These are phyloP conservation scores for Basipetospora sp. DNA, from an alignment of 2,329 filamentous ascomycete genomes.

Conservation along the genomic window DNA sequence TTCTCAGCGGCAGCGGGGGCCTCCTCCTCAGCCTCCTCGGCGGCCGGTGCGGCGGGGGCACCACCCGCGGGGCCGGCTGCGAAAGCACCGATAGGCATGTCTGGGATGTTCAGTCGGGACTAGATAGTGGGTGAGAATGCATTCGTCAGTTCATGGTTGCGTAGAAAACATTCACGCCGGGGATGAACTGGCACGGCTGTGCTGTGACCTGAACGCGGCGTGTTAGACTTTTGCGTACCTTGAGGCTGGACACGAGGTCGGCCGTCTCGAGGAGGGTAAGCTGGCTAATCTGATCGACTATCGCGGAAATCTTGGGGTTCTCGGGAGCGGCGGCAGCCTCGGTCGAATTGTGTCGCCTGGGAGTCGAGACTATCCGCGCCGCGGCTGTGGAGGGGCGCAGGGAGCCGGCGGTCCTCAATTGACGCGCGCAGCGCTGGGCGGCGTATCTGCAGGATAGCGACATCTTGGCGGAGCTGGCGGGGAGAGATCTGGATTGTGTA, in stretches of 20 bases:
- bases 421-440: constrained; percentile 49
- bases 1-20: constrained; percentile 81
- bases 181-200: no score
- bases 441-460: constrained; percentile 48
- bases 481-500: constrained; percentile 7
- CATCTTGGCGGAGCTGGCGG: constrained; percentile 26
- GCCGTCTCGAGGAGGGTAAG: constrained; percentile 95
- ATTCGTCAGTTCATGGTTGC: no score
- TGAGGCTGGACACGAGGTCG: constrained; percentile 83
- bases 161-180: no score
- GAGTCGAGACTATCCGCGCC: constrained; percentile 27
- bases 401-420: constrained; percentile 32
- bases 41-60: constrained; percentile 45
- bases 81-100: constrained; percentile 88
- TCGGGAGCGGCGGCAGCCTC: constrained; percentile 45
- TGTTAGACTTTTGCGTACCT: constrained; percentile 41
- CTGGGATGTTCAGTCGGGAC: constrained; percentile 71
- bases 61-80: constrained; percentile 52
- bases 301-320: constrained; percentile 83
- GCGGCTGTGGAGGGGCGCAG: constrained; percentile 32
- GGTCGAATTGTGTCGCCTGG: constrained; percentile 77
- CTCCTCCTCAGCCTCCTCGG: constrained; percentile 72
- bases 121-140: constrained; percentile 2
- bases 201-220: no score
- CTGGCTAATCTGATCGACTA: constrained; percentile 97